phyloP scores from a whole-genome alignment of 345 rosid genomes.

The Turritis glabra region DNA sequence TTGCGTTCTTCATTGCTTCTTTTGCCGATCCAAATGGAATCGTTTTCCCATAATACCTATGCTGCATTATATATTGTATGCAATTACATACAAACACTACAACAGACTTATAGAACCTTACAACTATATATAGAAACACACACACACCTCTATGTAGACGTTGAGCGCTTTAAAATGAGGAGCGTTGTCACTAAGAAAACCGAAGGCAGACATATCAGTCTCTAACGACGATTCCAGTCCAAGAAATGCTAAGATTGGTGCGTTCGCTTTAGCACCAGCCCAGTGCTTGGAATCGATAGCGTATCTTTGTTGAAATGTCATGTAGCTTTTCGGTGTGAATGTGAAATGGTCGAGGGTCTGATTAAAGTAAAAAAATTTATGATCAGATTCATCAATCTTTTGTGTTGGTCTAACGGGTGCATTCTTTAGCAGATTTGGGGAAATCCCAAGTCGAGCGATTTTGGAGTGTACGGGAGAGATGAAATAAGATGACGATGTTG shows the following conservation, averaged over 20 bases:
- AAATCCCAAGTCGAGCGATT: neutral
- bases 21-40: neutral
- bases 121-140: neutral
- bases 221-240: neutral
- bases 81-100: neutral
- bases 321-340: neutral
- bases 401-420: neutral
- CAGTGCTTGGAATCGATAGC: neutral
- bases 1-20: neutral
- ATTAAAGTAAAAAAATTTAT: neutral
- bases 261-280: neutral
- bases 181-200: neutral
- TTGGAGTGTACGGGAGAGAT: neutral
- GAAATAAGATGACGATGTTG: neutral
- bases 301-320: neutral
- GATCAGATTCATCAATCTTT: neutral
- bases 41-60: neutral
- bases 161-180: neutral
- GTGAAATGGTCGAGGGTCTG: neutral
- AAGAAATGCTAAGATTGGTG: neutral
- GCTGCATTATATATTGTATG: neutral
- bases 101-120: neutral
- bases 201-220: neutral
- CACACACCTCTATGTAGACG: neutral
- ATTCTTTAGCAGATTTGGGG: neutral